Evolutionary conservation across 2,329 filamentous ascomycete species (phyloP).

Genomic region (Furcasterigmium sp.): DNA sequence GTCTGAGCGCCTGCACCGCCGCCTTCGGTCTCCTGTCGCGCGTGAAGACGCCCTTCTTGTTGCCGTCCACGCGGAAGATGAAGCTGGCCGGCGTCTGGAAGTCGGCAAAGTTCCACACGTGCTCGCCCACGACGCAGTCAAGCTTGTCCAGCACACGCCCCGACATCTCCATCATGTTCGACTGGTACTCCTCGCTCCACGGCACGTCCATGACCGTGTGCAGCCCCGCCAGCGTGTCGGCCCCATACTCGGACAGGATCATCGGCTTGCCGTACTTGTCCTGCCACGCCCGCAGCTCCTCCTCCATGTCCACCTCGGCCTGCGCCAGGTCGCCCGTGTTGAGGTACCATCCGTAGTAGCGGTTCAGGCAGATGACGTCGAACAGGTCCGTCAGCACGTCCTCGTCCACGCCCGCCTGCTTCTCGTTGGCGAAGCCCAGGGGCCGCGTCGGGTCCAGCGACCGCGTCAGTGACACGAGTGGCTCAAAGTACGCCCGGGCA

Average conservation of each 20-base stretch:
- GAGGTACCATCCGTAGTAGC: conserved; percentile 22
- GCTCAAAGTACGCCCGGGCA: conserved; percentile 18
- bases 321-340: conserved; percentile 15
- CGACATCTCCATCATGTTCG: conserved; percentile 17
- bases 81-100: conserved; percentile 14
- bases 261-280: conserved; percentile 20
- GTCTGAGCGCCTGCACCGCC: conserved; percentile 10
- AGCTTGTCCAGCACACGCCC: conserved; percentile 22
- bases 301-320: conserved; percentile 16
- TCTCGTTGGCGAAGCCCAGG: conserved; percentile 18
- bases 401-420: conserved; percentile 4
- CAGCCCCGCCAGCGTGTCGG: conserved; percentile 19
- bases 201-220: conserved; percentile 17
- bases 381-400: conserved; percentile 19
- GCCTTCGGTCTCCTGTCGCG: conserved; percentile 15
- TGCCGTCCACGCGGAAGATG: conserved; percentile 15
- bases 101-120: conserved; percentile 20
- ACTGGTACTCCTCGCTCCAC: conserved; percentile 23
- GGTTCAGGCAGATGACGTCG: conserved; percentile 20
- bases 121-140: conserved; percentile 19
- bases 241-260: conserved; percentile 22
- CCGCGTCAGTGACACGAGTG: conserved; percentile 14
- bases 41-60: conserved; percentile 19
- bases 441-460: conserved; percentile 18
- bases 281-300: conserved; percentile 17